Conservation (phyloP, 805 yeast genomes). For the Barnettozyma botsteinii region DNA sequence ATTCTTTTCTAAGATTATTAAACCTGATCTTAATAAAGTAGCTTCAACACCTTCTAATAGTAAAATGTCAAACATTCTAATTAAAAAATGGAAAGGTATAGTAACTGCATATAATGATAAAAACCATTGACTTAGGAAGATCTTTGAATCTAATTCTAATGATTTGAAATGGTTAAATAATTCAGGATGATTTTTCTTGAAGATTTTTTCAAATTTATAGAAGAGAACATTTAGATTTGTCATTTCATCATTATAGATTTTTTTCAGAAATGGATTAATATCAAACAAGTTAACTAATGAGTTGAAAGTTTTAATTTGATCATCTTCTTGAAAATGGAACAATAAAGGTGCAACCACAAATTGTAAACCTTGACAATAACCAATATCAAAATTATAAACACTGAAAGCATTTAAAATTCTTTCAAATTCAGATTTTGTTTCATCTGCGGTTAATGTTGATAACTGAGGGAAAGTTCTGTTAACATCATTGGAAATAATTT, state of each 20-base stretch:
- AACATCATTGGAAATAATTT: conserved; percentile 50
- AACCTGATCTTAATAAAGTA: conserved; percentile 48
- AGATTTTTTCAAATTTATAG: conserved; percentile 42
- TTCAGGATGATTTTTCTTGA: conserved; percentile 35
- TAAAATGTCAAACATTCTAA: conserved; percentile 45
- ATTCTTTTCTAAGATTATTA: conserved; percentile 47
- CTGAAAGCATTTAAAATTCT: conserved; percentile 56
- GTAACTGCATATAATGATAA: conserved; percentile 54
- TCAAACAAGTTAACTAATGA: conserved; percentile 54
- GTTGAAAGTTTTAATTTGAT: conserved; percentile 40
- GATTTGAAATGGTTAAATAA: conserved; percentile 38
- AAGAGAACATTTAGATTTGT: conserved; percentile 48
- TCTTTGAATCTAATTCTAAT: conserved; percentile 37
- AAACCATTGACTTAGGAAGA: conserved; percentile 62
- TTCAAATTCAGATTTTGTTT: conserved; percentile 39
- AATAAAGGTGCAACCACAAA: conserved; percentile 56
- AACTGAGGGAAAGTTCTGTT: conserved; percentile 55
- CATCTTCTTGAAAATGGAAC: conserved; percentile 31
- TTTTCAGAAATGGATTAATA: conserved; percentile 43
- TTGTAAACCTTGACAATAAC: conserved; percentile 64
- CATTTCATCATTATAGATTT: conserved; percentile 49
- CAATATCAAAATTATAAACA: conserved; percentile 58
- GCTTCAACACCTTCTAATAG: conserved; percentile 49
- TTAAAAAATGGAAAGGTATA: conserved; percentile 47
- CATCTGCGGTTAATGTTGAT: conserved; percentile 38